These are phyloP conservation scores for Boletus sp. DNA, from an alignment of 768 basidiomycete species.

Conservation along the genomic window DNA sequence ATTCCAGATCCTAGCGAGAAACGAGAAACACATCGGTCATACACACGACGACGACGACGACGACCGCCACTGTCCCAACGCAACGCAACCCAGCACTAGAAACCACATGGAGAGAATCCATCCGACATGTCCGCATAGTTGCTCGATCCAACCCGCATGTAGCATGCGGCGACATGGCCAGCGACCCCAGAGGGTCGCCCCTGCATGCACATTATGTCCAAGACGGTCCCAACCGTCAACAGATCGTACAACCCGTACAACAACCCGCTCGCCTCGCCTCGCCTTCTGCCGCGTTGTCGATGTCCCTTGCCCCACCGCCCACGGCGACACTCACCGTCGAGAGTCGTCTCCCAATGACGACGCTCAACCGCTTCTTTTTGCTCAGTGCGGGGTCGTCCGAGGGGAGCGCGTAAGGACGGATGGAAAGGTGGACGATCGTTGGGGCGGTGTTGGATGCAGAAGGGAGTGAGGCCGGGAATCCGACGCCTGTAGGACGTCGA, in stretches of 20 bases:
- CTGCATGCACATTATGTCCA: neutral
- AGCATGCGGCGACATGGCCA: too few relatives aligned
- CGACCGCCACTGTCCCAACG: neutral
- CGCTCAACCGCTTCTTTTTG: constrained; percentile 48
- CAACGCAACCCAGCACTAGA: neutral
- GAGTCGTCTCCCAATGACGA: constrained; percentile 27
- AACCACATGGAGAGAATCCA: neutral
- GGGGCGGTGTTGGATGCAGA: constrained; percentile 35
- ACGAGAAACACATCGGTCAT: neutral
- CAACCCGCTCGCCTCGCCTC: constrained; percentile 28
- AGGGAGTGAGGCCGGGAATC: constrained; percentile 28
- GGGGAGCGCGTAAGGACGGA: constrained; percentile 55
- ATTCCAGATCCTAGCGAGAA: too few relatives aligned
- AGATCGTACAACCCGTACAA: constrained; percentile 40
- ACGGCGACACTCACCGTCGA: constrained; percentile 6
- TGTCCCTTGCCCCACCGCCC: neutral
- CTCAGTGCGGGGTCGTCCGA: constrained; percentile 48
- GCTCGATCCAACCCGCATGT: neutral
- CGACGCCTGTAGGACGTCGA: constrained; percentile 20
- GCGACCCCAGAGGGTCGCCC: neutral
- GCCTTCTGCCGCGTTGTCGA: constrained; percentile 9
- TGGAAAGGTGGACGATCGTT: constrained; percentile 75
- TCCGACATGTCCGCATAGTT: neutral
- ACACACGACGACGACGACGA: constrained; percentile 1
- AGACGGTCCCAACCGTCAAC: constrained; percentile 18